Evolutionary conservation across 345 rosid genomes (phyloP), one percentile per base, ranked within the genome.

Genomic region (Hirschfeldia incana): DNA sequence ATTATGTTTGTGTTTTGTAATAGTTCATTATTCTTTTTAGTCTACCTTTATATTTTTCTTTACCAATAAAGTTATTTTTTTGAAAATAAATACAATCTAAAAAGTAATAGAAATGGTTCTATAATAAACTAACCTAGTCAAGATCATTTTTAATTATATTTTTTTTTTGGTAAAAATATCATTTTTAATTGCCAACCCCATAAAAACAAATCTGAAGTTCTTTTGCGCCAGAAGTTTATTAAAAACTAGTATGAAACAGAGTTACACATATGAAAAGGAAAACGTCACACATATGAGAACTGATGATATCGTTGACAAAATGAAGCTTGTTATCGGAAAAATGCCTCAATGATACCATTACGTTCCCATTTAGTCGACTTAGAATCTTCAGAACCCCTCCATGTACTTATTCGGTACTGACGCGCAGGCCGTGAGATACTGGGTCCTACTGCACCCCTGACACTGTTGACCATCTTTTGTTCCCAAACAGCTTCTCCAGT

Each of bases 401-500:
- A 4, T 46, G 57, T 28, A 46, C 36, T 69, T 69, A 16, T 4
- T 46, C 67, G 5, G 15, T 44, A 44, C 27, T 66, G 55, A 39
- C 70, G 34, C 17, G 59, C 72, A 27, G 39, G 72, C 27, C 37
- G 13, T 68, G 72, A 68, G 10, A 3, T 49, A 8, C 60, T 28
- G 0, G 37, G 60, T 1, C 4, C 4, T 68, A 28, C 72, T 6
- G 4, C 4, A 7, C 51, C 37, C 7, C 36, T 73, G 10, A 58
- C 1, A 8, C 2, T 21, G 13, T 8, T 58, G 30, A 58, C 62
- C 13, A 74, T 0, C 15, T 12, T 64, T 49, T 33, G 26, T 13
- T 74, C 51, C 70, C n/a, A 36, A 65, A 51, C 65, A 10, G 9
- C 26, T 34, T 74, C 55, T 74, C 36, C 70, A 49, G 21, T 46